Evolutionary conservation across 768 basidiomycete genomes (phyloP).

Genomic region (Lentinula detonsa): DNA sequence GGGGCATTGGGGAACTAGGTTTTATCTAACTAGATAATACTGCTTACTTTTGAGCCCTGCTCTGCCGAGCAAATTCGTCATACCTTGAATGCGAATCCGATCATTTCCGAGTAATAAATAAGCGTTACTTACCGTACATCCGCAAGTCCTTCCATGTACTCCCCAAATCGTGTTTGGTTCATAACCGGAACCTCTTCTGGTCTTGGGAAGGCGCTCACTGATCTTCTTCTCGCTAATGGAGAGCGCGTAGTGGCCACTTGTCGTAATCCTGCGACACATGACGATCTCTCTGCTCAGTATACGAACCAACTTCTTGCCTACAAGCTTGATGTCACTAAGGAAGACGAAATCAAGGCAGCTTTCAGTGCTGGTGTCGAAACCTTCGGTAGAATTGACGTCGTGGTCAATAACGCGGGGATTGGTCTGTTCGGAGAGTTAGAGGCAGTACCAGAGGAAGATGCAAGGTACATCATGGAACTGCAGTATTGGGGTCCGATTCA

Average conservation of each 20-base stretch:
- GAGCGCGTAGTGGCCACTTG: conserved; percentile 26
- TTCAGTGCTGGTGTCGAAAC: conserved; percentile 24
- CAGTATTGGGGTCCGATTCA: conserved; percentile 40
- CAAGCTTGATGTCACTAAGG: conserved; percentile 22
- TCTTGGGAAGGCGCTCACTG: conserved; percentile 23
- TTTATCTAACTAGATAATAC: too few relatives aligned
- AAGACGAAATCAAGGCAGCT: conserved; percentile 23
- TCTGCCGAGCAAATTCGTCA: too few relatives aligned
- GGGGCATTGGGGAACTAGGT: too few relatives aligned
- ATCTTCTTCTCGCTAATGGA: conserved; percentile 21
- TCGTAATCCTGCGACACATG: conserved; percentile 18
- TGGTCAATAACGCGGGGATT: conserved; percentile 40
- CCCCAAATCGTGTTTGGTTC: conserved; percentile 6
- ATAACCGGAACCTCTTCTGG: conserved; percentile 27
- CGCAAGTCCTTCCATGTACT: not conserved
- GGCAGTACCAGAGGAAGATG: conserved; percentile 23
- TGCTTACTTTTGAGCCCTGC: too few relatives aligned
- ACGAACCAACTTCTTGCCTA: conserved; percentile 21
- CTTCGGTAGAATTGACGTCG: conserved; percentile 38
- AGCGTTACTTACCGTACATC: too few relatives aligned
- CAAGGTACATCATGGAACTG: conserved; percentile 30
- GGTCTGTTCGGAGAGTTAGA: conserved; percentile 30
- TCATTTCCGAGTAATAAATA: not conserved
- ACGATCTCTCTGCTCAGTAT: conserved; percentile 15
- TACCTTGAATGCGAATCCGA: too few relatives aligned